Evolutionary conservation across 106 monocot species (phyloP).

Genomic region (Dendrobium huoshanense): DNA sequence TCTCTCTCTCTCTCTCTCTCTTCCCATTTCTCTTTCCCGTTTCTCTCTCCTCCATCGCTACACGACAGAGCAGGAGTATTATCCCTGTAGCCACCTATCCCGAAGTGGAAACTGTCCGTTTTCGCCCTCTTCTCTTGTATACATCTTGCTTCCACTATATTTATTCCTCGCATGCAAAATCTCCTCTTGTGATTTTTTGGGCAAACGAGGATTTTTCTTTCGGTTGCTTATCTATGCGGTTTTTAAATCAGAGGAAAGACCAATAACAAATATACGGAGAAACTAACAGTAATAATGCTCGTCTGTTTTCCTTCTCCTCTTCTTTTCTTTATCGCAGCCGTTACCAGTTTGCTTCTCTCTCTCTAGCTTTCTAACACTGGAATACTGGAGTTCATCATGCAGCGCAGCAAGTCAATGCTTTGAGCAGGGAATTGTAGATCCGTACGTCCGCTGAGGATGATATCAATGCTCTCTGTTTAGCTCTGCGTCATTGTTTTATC

Average conservation of each 20-base stretch:
- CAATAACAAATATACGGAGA: neutral
- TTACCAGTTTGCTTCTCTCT: neutral
- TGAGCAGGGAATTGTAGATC: neutral
- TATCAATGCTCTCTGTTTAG: conserved; percentile 7
- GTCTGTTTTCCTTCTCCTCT: conserved; percentile 13
- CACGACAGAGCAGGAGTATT: conserved; percentile 20
- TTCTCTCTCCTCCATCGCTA: conserved; percentile 3
- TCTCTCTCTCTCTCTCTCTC: too few relatives aligned
- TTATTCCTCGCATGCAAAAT: conserved; percentile 2
- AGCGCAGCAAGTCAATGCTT: conserved; percentile 7
- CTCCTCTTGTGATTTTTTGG: neutral
- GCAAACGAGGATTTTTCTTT: conserved; percentile 13
- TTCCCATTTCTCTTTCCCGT: neutral
- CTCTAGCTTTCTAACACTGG: conserved; percentile 1
- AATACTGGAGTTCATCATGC: conserved; percentile 8
- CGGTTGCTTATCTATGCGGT: conserved; percentile 5
- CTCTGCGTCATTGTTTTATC: neutral
- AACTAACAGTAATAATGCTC: conserved; percentile 9
- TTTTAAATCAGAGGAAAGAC: conserved; percentile 3
- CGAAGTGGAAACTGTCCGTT: conserved; percentile 8
- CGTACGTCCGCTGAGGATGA: conserved; percentile 3
- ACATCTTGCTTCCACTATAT: neutral
- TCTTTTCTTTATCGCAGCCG: neutral
- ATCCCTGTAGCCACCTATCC: conserved; percentile 12
- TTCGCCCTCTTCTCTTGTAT: neutral